Evolutionary conservation across 495 filamentous ascomycete species (phyloP).

Genomic region (Trichoderma gamsii): DNA sequence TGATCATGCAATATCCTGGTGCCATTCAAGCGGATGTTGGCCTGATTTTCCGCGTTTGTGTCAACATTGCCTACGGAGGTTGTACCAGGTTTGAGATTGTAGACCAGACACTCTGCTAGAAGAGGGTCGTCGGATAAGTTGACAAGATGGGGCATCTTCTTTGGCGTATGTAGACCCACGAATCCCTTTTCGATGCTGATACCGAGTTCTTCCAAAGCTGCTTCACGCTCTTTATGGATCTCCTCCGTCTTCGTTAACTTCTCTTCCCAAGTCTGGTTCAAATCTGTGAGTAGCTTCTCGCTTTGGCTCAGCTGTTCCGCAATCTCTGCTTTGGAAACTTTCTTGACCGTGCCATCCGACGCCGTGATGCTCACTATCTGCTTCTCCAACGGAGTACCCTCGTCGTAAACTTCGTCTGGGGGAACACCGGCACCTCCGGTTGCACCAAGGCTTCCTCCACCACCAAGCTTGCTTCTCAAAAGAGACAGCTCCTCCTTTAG

Average conservation of each 20-base stretch:
- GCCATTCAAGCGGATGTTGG: conserved; percentile 90
- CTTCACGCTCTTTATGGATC: conserved; percentile 95
- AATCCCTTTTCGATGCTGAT: conserved; percentile 99
- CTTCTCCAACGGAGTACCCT: conserved; percentile 85
- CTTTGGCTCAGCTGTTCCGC: conserved; percentile 91
- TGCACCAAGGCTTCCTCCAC: conserved; percentile 44
- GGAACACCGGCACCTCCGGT: conserved; percentile 41
- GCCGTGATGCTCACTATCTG: conserved; percentile 94
- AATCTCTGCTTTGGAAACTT: conserved; percentile 97
- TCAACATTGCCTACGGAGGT: conserved; percentile 92
- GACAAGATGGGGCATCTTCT: conserved; percentile 98
- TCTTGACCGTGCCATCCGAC: conserved; percentile 79
- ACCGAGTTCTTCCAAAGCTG: conserved; percentile 90
- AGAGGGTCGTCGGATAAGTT: conserved; percentile 96
- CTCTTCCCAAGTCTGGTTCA: conserved; percentile 99
- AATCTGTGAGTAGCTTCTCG: conserved; percentile 91
- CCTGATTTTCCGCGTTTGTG: conserved; percentile 63
- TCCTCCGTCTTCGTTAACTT: conserved; percentile 90
- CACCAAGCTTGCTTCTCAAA: conserved; percentile 75
- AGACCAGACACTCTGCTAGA: conserved; percentile 92
- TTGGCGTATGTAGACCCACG: conserved; percentile 89
- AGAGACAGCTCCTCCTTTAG: conserved; percentile 91
- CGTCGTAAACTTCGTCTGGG: conserved; percentile 76
- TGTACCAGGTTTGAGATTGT: conserved; percentile 92
- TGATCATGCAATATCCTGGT: conserved; percentile 88